Base-by-base conservation (phyloP, 352 stramenopile genomes). In the Aphanomyces euteiches region DNA sequence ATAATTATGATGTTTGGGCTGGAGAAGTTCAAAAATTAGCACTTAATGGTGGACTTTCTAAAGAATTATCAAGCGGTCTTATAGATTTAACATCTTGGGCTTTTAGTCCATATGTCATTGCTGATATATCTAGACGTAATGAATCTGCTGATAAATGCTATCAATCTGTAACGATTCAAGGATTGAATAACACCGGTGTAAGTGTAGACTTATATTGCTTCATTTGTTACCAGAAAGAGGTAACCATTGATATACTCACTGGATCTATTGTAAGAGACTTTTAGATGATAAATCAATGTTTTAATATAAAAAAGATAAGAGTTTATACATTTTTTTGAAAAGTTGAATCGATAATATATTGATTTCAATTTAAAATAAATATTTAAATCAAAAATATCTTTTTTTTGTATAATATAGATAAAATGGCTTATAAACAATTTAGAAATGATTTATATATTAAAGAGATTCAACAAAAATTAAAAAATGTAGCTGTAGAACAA, bases 261-360 rank as follows among this genome's bases (percentile, higher is more conserved):
- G 43, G 43, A 8, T 15, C 8, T 48, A 48, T 8, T 48, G 43
- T 48, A 48, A 48, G 43, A 48, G 43, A 48, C 43, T 48, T 48
- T 48, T 48, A 48, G 43, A 48, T 48, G 43, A 48, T 48, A 48
- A 48, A 48, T 48, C 43, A 48, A 48, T 48, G 43, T 48, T 48
- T 48, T 48, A 48, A 48, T 48, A 48, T 48, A 48, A 48, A 48
- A 48, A 48, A 48, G 43, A 48, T 48, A 48, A 48, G 43, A 48
- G 43, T 48, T 48, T 48, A 48, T 48, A 48, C 15, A 48, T n/a
- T n/a, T n/a, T n/a, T n/a, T n/a, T 8, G 43, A 48, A 48, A 48
- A 48, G 8, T 48, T n/a, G 15, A 48, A 48, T 48, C 8, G 8
- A 48, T 15, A 48, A 48, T 48, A 48, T 15, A 48, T 48, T 48